A percentile compares a stretch with the other conserved stretches of the same genome.
These are phyloP conservation scores for Botryotinia calthae DNA, from an alignment of 2,329 filamentous ascomycete genomes.

Conservation along the genomic window DNA sequence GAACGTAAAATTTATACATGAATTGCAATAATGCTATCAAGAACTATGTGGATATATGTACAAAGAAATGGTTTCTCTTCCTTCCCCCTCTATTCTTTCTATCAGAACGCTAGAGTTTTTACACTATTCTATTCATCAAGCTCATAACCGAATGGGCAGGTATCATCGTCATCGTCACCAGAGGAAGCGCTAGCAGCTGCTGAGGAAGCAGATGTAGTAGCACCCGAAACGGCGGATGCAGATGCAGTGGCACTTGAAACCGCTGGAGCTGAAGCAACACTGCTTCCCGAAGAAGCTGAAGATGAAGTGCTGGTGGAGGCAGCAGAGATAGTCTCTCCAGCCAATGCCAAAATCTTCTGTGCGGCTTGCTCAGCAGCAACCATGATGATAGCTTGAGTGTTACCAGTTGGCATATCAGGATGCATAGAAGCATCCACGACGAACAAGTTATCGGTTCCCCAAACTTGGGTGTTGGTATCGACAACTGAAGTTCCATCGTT, in stretches of 20 bases:
- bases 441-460: constrained; percentile 64
- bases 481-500: constrained; percentile 59
- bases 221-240: not conserved
- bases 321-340: constrained; percentile 10
- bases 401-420: constrained; percentile 65
- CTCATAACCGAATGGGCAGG: constrained; percentile 13
- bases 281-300: not conserved
- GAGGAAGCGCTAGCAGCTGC: not conserved
- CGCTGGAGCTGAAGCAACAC: not conserved
- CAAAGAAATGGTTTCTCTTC: not conserved
- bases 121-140: constrained; percentile 4
- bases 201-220: not conserved
- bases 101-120: not conserved
- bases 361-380: constrained; percentile 63
- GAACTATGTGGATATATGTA: not conserved
- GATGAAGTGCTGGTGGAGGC: not conserved
- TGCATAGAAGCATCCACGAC: constrained; percentile 67
- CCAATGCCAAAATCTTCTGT: constrained; percentile 48
- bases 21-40: constrained; percentile 5
- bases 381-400: constrained; percentile 64
- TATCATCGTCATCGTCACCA: not conserved
- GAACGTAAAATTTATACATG: not conserved
- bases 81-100: not conserved
- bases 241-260: not conserved
- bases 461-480: constrained; percentile 60